Base-by-base conservation (phyloP, 164 flowering plant species). In the Hamamelis virginiana region DNA sequence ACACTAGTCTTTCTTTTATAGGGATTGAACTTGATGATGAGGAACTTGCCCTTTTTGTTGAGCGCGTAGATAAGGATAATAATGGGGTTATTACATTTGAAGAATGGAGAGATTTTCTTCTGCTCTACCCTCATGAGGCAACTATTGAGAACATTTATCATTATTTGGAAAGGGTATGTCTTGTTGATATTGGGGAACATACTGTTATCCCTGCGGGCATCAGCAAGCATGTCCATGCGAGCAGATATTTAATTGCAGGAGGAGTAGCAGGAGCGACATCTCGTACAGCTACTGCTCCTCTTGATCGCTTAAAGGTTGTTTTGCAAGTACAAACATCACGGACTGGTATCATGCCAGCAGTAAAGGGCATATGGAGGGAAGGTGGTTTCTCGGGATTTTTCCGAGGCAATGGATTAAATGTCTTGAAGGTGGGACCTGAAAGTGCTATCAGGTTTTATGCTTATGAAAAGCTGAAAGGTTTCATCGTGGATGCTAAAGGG, bases 201-300 rank as follows among this genome's bases (percentile, higher is more conserved):
- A 83, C 99, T 73, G 91, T 87, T 60, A 87, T 95, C 62, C 97
- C 97, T 0, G 91, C 87, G 61, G 96, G 97, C 72, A 89, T 92
- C 64, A 90, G 94, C 66, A 92, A 86, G 74, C 94, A 87, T 74
- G 89, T 85, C 48, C 82, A 91, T 76, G 84, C 93, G 27, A 83
- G 88, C 83, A 91, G 80, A 74, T 92, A 87, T 76, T 73, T 95
- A 69, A 85, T 95, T 74, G 97, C 99, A 23, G 99, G 99, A 10
- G 98, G 90, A 14, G 85, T 96, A 61, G 99, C 99, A 16, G 99
- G 99, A 68, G 98, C 97, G 23, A 73, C 89, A 53, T 95, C 99
- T 69, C 97, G 99, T 62, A 95, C 99, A 60, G 92, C 94, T 56
- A 96, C 99, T 66, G 99, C 99, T 62, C 99, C 99, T 72, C 94